These are phyloP conservation scores for Gonium pectorale DNA, from an alignment of 139 green algal species.

Conservation along the genomic window DNA sequence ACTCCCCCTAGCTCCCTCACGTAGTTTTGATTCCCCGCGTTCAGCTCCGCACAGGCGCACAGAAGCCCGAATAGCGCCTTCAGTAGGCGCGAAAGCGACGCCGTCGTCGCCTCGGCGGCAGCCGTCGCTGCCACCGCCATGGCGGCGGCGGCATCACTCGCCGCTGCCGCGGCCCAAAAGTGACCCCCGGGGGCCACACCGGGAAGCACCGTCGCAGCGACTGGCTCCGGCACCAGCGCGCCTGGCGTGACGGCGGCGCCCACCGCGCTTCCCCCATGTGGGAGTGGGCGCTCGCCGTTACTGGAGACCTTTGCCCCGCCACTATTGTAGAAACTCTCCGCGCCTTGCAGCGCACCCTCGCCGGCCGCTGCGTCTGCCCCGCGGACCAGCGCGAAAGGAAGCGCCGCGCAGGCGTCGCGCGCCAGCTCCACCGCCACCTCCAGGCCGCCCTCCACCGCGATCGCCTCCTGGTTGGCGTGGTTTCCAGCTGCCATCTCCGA, in stretches of 20 bases:
- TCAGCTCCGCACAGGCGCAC: slow-evolving; percentile 58
- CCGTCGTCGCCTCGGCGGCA: slow-evolving; percentile 14
- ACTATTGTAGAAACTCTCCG: too few species aligned
- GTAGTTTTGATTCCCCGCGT: slow-evolving; percentile 54
- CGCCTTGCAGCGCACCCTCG: neutral
- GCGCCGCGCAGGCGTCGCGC: neutral
- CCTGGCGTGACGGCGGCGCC: too few species aligned
- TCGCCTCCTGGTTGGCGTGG: slow-evolving; percentile 61
- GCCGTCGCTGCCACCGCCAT: neutral
- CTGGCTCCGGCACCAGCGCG: too few species aligned
- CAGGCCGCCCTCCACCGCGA: slow-evolving; percentile 52
- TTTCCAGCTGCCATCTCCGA: slow-evolving; percentile 53
- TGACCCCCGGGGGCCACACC: too few species aligned
- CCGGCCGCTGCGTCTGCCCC: neutral
- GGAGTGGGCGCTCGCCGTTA: too few species aligned
- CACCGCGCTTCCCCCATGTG: too few species aligned
- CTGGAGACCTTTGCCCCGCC: too few species aligned
- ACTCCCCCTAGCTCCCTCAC: slow-evolving; percentile 54
- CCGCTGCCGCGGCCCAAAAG: neutral
- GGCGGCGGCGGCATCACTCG: neutral
- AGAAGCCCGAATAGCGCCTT: slow-evolving; percentile 44
- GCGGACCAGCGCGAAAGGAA: neutral
- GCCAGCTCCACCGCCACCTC: slow-evolving; percentile 40
- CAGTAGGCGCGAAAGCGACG: slow-evolving; percentile 37
- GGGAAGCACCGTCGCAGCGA: too few species aligned